Base-by-base conservation (phyloP, 2,329 filamentous ascomycete genomes). In the Exophiala viscosa region DNA sequence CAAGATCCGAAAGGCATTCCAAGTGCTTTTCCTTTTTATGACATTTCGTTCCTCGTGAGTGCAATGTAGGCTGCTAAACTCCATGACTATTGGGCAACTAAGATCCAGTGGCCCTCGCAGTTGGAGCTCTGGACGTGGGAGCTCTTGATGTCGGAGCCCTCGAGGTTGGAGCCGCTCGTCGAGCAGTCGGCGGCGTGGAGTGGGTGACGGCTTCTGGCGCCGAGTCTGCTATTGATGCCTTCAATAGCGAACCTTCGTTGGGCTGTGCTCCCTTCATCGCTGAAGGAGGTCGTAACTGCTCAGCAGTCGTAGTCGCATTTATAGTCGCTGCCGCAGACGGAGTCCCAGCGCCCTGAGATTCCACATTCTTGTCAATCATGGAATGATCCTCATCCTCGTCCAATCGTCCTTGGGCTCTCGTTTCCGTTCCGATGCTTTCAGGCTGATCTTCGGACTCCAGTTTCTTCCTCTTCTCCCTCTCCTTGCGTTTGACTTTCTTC, bases 401-500 rank as follows among this genome's bases (percentile, higher is more conserved):
- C 23, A 28, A 44, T 20, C 8, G 6, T 28, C 1, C 23, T 28
- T 28, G 23, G 8, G 23, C 2, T 28, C 8, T 28, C 39, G 15
- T 10, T 11, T 2, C 9, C 20, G 10, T 41, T 11, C 39, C 3
- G 7, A 11, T 42, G 8, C 48, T 13, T 28, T 28, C 13, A 14
- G 10, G n/a, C 34, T 18, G 28, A 39, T n/a, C 10, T 32, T 13
- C 6, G 18, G 10, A 13, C 41, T 18, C 34, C 48, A 43, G 14
- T 43, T 58, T 59, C 47, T 57, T 59, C 39, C 38, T 31, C 48
- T 55, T 56, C 38, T 55, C 59, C 44, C 55, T 49, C 40, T 54
- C 53, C 51, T 58, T 57, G 10, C 58, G 57, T 45, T 61, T 61
- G 18, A 61, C 55, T 43, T 61, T 62, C 49, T 61, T 61, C 45